phyloP scores from a whole-genome alignment of 2,329 filamentous ascomycete species.

The Emericellopsis atlantica region DNA sequence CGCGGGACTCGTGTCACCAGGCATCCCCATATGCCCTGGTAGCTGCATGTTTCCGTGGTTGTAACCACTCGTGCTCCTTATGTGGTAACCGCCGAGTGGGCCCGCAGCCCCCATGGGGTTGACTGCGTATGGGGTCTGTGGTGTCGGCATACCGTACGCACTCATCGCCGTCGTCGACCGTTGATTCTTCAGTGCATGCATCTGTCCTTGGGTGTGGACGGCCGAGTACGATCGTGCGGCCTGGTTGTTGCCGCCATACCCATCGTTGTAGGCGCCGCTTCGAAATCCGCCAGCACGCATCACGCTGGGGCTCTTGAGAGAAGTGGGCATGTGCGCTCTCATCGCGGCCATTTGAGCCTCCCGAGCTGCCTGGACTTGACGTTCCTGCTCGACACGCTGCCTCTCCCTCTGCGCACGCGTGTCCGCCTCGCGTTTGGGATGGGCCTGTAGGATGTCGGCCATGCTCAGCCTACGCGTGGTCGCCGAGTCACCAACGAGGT shows the following conservation, averaged over 20 bases:
- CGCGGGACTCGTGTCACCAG: slow-evolving; percentile 5
- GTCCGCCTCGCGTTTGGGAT: slow-evolving; percentile 26
- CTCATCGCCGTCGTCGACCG: slow-evolving; percentile 17
- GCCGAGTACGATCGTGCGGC: slow-evolving; percentile 13
- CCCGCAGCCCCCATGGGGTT: background rate
- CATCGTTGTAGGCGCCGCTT: slow-evolving; percentile 42
- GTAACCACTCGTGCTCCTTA: slow-evolving; percentile 7
- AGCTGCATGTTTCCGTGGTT: slow-evolving; percentile 9
- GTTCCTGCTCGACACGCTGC: slow-evolving; percentile 25
- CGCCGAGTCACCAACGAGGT: slow-evolving; percentile 8
- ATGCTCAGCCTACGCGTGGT: slow-evolving; percentile 32
- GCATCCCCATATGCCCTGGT: slow-evolving; percentile 12
- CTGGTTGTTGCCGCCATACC: slow-evolving; percentile 23
- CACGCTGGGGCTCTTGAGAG: slow-evolving; percentile 16
- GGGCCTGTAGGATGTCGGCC: slow-evolving; percentile 42
- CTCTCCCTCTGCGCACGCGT: slow-evolving; percentile 27
- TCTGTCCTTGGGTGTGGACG: slow-evolving; percentile 12
- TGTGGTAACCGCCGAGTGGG: slow-evolving; percentile 3
- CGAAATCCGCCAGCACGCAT: slow-evolving; percentile 31
- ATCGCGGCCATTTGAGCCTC: slow-evolving; percentile 35
- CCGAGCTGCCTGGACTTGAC: slow-evolving; percentile 25
- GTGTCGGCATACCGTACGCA: slow-evolving; percentile 13
- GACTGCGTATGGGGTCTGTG: slow-evolving; percentile 9
- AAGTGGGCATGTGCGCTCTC: slow-evolving; percentile 35
- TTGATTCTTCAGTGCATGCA: slow-evolving; percentile 10